Evolutionary conservation across 495 filamentous ascomycete species (phyloP).

Genomic region (Penicillium odoratum): DNA sequence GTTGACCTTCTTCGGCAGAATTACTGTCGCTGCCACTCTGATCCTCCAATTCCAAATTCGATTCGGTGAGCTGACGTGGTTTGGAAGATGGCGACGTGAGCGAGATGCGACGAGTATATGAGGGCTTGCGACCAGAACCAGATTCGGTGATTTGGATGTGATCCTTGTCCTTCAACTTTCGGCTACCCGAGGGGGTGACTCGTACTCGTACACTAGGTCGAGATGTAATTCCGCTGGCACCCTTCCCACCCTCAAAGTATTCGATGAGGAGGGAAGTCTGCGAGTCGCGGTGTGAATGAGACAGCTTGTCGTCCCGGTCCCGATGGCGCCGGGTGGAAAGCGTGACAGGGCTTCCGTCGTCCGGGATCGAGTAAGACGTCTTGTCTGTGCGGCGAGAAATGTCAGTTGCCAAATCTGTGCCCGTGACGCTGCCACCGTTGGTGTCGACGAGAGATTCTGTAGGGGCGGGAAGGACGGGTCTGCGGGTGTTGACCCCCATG

Average conservation of each 20-base stretch:
- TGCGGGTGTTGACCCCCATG: conserved; percentile 72
- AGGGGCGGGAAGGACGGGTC: conserved; percentile 71
- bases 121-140: conserved; percentile 63
- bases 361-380: conserved; percentile 86
- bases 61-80: conserved; percentile 51
- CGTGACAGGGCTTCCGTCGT: conserved; percentile 92
- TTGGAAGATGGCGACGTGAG: conserved; percentile 52
- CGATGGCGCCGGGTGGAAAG: conserved; percentile 69
- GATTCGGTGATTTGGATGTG: conserved; percentile 82
- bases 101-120: conserved; percentile 64
- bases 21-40: conserved; percentile 63
- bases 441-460: conserved; percentile 73
- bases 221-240: conserved; percentile 55
- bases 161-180: conserved; percentile 60
- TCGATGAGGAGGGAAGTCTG: conserved; percentile 96
- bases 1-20: conserved; percentile 69
- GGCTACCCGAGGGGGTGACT: conserved; percentile 75
- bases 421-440: conserved; percentile 57
- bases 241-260: conserved; percentile 91
- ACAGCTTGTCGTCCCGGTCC: conserved; percentile 51
- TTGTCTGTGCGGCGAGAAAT: conserved; percentile 76
- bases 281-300: conserved; percentile 58
- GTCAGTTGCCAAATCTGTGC: conserved; percentile 76
- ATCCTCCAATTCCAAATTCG: conserved; percentile 54
- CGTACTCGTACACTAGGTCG: conserved; percentile 93